phyloP scores from a whole-genome alignment of 1,284 basidiomycete genomes.

The Neotropicomus parvogracilis region DNA sequence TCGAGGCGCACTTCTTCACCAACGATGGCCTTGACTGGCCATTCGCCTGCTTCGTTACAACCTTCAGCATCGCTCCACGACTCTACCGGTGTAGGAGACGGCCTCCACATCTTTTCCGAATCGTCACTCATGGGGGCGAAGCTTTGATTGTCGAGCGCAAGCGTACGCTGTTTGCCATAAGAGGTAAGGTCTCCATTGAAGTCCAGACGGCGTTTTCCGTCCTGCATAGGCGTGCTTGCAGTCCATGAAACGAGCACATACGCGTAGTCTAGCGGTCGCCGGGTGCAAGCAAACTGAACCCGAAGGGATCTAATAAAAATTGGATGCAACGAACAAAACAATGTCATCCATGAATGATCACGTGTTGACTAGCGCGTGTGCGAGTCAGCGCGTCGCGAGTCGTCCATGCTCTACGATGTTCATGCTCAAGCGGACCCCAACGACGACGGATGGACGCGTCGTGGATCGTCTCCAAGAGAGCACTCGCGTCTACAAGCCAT shows the following conservation, averaged over 20 bases:
- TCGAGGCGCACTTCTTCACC: slow-evolving; percentile 38
- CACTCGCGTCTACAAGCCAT: slow-evolving; percentile 69
- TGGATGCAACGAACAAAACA: too few species aligned
- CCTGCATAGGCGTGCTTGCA: too few species aligned
- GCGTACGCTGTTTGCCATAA: background rate
- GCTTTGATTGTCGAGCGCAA: background rate
- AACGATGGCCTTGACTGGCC: slow-evolving; percentile 37
- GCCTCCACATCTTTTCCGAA: slow-evolving; percentile 24
- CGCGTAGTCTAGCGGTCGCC: too few species aligned
- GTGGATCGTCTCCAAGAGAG: slow-evolving; percentile 69
- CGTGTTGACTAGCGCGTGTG: slow-evolving; percentile 16
- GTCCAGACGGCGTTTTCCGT: too few species aligned
- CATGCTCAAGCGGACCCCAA: slow-evolving; percentile 70
- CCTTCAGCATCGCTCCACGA: slow-evolving; percentile 34
- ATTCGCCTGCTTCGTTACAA: slow-evolving; percentile 32
- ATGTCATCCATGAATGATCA: slow-evolving; percentile 7
- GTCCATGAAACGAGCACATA: too few species aligned
- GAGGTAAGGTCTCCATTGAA: background rate
- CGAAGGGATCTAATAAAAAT: too few species aligned
- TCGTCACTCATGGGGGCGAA: background rate
- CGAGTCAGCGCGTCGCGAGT: slow-evolving; percentile 6
- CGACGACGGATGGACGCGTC: slow-evolving; percentile 61
- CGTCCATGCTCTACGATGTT: slow-evolving; percentile 6
- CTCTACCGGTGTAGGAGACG: slow-evolving; percentile 34
- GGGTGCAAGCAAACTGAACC: too few species aligned